Conservation (phyloP, 371 early-diverging fungal species). For the Zychaea mexicana region DNA sequence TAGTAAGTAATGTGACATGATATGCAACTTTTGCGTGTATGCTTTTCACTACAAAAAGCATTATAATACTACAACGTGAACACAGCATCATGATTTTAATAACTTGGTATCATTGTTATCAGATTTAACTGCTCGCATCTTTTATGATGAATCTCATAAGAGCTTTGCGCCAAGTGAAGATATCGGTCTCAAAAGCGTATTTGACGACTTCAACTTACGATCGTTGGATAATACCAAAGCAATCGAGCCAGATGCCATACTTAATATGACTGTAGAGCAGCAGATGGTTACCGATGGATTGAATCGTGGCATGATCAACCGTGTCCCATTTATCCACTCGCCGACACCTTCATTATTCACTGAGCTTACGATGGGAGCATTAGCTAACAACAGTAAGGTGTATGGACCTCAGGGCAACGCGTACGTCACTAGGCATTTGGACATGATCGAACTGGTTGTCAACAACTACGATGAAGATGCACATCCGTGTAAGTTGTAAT, state of each 20-base stretch:
- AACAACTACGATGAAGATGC: constrained; percentile 64
- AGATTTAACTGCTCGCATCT: constrained; percentile 51
- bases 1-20: constrained; percentile 19
- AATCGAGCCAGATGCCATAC: constrained; percentile 38
- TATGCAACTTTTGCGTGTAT: not conserved
- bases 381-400: constrained; percentile 43
- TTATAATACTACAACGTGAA: too few species aligned
- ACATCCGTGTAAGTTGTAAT: constrained; percentile 60
- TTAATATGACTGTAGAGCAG: constrained; percentile 59
- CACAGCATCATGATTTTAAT: not conserved
- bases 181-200: constrained; percentile 24
- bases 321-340: constrained; percentile 61
- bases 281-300: constrained; percentile 63
- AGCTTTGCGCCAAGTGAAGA: constrained; percentile 39
- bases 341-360: constrained; percentile 67
- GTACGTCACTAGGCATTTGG: constrained; percentile 47
- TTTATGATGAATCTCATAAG: constrained; percentile 40
- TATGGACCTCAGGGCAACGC: constrained; percentile 67
- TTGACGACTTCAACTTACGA: constrained; percentile 54
- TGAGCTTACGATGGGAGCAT: constrained; percentile 55
- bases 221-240: constrained; percentile 37
- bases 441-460: constrained; percentile 49
- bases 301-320: constrained; percentile 81
- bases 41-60: too few species aligned
- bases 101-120: not conserved